Conservation (phyloP, 306 rosid species). For the Aeschynomene evenia region DNA sequence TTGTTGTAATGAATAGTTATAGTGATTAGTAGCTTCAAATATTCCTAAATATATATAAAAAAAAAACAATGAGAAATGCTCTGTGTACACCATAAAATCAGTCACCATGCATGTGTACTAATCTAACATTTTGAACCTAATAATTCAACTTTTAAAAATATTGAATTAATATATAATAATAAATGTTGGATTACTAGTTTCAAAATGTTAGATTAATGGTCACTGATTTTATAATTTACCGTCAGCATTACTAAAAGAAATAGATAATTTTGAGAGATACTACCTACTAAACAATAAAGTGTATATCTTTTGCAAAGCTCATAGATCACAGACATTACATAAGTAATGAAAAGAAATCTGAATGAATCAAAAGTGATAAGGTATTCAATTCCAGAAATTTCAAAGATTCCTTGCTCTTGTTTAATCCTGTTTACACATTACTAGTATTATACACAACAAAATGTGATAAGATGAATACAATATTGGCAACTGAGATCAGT, state of each 20-base stretch:
- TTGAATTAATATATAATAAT: too few relatives aligned
- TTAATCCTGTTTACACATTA: slow-evolving; percentile 14
- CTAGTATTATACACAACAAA: slow-evolving; percentile 21
- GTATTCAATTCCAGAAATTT: slow-evolving; percentile 14
- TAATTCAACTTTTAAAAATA: too few relatives aligned
- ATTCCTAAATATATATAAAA: slow-evolving; percentile 9
- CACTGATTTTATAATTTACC: too few relatives aligned
- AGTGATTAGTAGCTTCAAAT: background rate
- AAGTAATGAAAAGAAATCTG: slow-evolving; percentile 11
- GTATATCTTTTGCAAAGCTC: background rate
- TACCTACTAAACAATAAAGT: background rate
- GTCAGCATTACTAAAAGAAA: too few relatives aligned
- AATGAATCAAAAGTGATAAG: slow-evolving; percentile 10
- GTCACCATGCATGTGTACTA: too few relatives aligned
- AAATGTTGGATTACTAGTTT: too few relatives aligned
- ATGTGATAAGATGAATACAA: slow-evolving; percentile 7
- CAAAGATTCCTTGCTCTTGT: slow-evolving; percentile 24
- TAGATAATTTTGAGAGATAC: background rate
- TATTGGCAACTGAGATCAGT: slow-evolving; percentile 32
- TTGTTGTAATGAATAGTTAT: background rate
- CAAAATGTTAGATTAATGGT: too few relatives aligned
- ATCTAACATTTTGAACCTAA: too few relatives aligned
- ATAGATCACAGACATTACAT: slow-evolving; percentile 15
- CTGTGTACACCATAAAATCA: too few relatives aligned
- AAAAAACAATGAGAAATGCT: background rate